These are phyloP conservation scores for Colletotrichum liriopes DNA, from an alignment of 2,329 filamentous ascomycete species.

Conservation along the genomic window DNA sequence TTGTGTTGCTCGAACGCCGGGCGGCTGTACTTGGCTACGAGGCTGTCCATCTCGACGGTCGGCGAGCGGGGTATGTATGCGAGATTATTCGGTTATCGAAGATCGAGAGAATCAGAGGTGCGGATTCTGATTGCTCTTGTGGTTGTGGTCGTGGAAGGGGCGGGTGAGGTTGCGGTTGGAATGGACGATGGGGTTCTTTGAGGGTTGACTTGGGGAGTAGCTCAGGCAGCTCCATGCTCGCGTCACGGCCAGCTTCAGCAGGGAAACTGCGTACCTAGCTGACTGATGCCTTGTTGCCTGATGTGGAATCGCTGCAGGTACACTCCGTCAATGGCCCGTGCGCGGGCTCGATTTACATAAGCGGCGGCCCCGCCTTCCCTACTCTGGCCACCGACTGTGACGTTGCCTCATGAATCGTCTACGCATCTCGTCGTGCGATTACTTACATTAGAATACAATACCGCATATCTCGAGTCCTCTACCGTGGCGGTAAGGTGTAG, in stretches of 20 bases:
- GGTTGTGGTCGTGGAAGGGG: conserved; percentile 15
- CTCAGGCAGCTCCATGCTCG: conserved; percentile 62
- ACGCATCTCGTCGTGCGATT: neutral
- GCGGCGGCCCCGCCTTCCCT: neutral
- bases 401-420: neutral
- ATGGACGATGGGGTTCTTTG: conserved; percentile 46
- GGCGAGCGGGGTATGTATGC: neutral
- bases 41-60: conserved; percentile 81
- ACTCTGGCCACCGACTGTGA: too few relatives aligned
- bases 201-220: conserved; percentile 42
- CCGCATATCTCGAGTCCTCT: neutral
- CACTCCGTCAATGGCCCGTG: conserved; percentile 5
- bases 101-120: neutral
- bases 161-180: conserved; percentile 31
- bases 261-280: conserved; percentile 44
- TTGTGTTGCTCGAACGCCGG: conserved; percentile 79
- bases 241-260: conserved; percentile 53
- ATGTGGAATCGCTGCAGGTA: conserved; percentile 41
- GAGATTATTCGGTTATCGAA: neutral
- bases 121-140: conserved; percentile 27
- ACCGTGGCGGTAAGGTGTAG: neutral
- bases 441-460: neutral
- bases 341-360: conserved; percentile 12
- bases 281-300: conserved; percentile 44
- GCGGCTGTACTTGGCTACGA: conserved; percentile 93